phyloP scores from a whole-genome alignment of 257 asterid genomes.

The Ajuga chamaepitys region DNA sequence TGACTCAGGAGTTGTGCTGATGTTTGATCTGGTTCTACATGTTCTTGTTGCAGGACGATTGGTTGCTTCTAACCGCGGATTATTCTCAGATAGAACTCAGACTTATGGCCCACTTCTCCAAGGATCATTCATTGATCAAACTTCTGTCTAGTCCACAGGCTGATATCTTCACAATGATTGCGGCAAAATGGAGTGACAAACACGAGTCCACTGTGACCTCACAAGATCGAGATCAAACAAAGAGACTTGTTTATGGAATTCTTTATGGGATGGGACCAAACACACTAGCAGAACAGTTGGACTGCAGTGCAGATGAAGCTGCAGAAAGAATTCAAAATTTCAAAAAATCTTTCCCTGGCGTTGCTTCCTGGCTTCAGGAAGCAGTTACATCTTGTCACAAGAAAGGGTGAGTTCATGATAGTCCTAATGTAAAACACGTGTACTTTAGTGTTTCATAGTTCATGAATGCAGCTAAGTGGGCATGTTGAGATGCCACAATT shows the following conservation, averaged over 20 bases:
- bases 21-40: constrained; percentile 11
- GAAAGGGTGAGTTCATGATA: constrained; percentile 64
- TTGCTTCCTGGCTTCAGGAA: constrained; percentile 90
- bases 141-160: constrained; percentile 56
- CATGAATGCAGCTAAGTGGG: constrained; percentile 8
- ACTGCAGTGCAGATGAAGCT: constrained; percentile 74
- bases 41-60: constrained; percentile 66
- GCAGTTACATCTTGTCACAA: constrained; percentile 67
- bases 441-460: neutral
- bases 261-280: constrained; percentile 89
- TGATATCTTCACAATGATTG: constrained; percentile 86
- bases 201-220: constrained; percentile 55
- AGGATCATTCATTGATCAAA: constrained; percentile 61
- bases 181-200: constrained; percentile 84
- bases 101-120: constrained; percentile 96
- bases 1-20: neutral
- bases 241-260: constrained; percentile 84
- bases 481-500: constrained; percentile 4
- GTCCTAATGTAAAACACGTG: constrained; percentile 10
- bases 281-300: constrained; percentile 75
- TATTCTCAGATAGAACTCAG: constrained; percentile 95
- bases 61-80: constrained; percentile 89
- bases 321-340: constrained; percentile 70
- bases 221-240: constrained; percentile 83
- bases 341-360: constrained; percentile 79